Conservation (phyloP, 2,329 filamentous ascomycete genomes). For the Aspergillus ochraceus region DNA sequence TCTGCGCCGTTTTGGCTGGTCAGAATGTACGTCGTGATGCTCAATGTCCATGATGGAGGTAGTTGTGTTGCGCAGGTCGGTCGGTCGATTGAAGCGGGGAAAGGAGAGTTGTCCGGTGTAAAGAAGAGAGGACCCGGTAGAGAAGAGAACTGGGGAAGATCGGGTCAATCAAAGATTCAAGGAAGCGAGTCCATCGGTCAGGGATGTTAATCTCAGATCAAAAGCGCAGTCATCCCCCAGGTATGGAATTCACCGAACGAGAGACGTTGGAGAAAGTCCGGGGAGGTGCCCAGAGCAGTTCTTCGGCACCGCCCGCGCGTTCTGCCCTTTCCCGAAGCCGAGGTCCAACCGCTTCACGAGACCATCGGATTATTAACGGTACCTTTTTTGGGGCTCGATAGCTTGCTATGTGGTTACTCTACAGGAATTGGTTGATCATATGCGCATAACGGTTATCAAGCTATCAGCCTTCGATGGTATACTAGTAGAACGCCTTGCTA, state of each 20-base stretch:
- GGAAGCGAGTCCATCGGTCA: background rate
- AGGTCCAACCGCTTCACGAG: conserved; percentile 30
- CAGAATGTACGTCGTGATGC: conserved; percentile 37
- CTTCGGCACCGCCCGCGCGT: conserved; percentile 32
- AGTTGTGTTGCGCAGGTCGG: conserved; percentile 8
- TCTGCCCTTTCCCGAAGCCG: conserved; percentile 37
- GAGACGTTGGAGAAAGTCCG: conserved; percentile 28
- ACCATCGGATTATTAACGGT: conserved; percentile 2
- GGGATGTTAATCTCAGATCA: background rate
- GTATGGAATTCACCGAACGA: conserved; percentile 5
- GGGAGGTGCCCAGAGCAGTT: conserved; percentile 25
- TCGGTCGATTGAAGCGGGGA: conserved; percentile 10
- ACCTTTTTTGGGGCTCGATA: background rate
- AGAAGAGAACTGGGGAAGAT: background rate
- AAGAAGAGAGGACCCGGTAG: background rate
- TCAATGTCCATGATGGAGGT: conserved; percentile 44
- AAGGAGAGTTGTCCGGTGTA: conserved; percentile 6
- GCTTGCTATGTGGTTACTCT: background rate
- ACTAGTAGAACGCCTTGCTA: no score
- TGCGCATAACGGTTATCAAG: no score
- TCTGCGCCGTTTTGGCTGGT: conserved; percentile 53
- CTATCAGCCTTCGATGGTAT: no score
- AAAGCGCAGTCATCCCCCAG: background rate
- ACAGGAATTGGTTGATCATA: no score
- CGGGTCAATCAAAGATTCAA: background rate